phyloP scores from a whole-genome alignment of 1,139 yeast species.

The Debaryomyces robertsiae region DNA sequence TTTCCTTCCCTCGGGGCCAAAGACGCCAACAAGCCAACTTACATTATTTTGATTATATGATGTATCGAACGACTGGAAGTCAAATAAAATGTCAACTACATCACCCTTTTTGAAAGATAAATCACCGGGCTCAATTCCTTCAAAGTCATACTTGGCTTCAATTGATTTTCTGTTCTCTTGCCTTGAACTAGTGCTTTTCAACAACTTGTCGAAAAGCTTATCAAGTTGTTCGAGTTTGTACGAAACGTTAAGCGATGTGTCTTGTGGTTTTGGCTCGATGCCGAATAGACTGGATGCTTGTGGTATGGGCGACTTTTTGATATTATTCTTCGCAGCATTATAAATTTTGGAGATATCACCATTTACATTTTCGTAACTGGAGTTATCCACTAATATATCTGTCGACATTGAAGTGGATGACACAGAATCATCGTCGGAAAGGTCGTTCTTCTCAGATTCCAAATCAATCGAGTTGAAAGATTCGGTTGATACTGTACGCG shows the following conservation, averaged over 20 bases:
- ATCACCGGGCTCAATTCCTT: slow-evolving; percentile 43
- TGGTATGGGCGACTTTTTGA: slow-evolving; percentile 34
- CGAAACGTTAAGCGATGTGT: slow-evolving; percentile 22
- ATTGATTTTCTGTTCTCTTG: slow-evolving; percentile 16
- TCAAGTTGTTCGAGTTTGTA: slow-evolving; percentile 30
- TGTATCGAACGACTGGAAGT: slow-evolving; percentile 32
- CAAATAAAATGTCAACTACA: slow-evolving; percentile 34
- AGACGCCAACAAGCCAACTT: slow-evolving; percentile 42
- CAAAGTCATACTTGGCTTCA: slow-evolving; percentile 33
- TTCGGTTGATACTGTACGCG: slow-evolving; percentile 13
- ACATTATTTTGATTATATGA: slow-evolving; percentile 23
- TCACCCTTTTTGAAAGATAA: slow-evolving; percentile 42
- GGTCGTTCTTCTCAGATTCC: slow-evolving; percentile 21
- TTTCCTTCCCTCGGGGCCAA: slow-evolving; percentile 15
- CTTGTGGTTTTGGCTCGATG: slow-evolving; percentile 8
- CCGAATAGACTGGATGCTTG: slow-evolving; percentile 2
- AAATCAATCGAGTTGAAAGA: slow-evolving; percentile 24
- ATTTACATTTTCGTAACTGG: slow-evolving; percentile 23
- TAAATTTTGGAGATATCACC: slow-evolving; percentile 32
- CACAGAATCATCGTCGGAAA: slow-evolving; percentile 18
- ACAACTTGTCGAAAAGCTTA: slow-evolving; percentile 26
- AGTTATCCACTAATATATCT: slow-evolving; percentile 22
- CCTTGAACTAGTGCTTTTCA: slow-evolving; percentile 10
- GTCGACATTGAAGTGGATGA: slow-evolving; percentile 31
- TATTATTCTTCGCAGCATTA: slow-evolving; percentile 40